Evolutionary conservation across 352 stramenopile species (phyloP), one percentile per base, ranked within the genome.

Genomic region (Phytophthora sp.): DNA sequence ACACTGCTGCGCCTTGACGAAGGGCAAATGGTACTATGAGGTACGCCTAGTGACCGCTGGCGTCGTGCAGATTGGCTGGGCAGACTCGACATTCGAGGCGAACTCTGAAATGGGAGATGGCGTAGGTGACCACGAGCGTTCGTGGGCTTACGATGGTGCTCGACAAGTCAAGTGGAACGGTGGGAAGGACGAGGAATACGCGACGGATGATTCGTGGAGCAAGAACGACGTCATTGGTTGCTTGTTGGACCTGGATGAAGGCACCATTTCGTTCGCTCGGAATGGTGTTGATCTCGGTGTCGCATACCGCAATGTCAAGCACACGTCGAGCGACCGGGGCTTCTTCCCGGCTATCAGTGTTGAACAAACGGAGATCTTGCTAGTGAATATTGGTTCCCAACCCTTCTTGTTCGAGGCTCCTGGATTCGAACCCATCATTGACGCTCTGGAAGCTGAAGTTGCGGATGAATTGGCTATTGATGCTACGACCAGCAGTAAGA

Each of bases 51-150:
- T 97, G 30, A 96, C 90, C 7, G 84, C 84, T 65, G 93, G 91
- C 16, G 77, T 98, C 12, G 91, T 96, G 49, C 94, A 98, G 68
- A 66, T 98, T 50, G 94, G 94, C n/a, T 98, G 93, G 94, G 89
- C 91, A 7, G 88, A 96, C 60, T 79, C 69, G 8, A 78, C 79
- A 3, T 97, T 97, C 52, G 69, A 69, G 16, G 80, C 83, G 9
- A 84, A 95, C 49, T 94, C 88, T 1, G 84, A 80, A 44, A 77
- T 77, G 1, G 94, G 92, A 45, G 86, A 98, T 60, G 94, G 94
- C 12, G 91, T 98, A 4, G 94, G 94, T 30, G 94, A 98, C 69
- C 86, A 97, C 57, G 77, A 71, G 15, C 79, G 81, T 1, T 98
- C 93, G 33, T 98, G 93, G 93, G 78, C 89, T 35, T 98, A 95